These are phyloP conservation scores for Pterocarpus santalinus DNA, from an alignment of 306 rosid genomes.

Conservation along the genomic window DNA sequence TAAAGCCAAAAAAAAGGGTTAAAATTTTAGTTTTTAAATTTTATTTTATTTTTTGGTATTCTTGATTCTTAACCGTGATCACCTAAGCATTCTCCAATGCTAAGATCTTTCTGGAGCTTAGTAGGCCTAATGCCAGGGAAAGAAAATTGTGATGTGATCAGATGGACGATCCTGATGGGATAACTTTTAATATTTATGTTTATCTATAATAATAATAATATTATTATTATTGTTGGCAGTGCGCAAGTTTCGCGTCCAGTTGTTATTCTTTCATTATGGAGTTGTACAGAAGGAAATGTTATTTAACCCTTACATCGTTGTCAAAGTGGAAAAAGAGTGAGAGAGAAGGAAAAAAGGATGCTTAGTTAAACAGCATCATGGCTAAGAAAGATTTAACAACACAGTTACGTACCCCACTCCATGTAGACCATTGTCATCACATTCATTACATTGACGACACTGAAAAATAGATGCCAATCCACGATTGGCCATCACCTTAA, in stretches of 20 bases:
- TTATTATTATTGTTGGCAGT: background rate
- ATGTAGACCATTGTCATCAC: background rate
- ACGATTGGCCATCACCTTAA: constrained; percentile 27
- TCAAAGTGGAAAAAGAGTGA: background rate
- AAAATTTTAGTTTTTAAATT: too few relatives aligned
- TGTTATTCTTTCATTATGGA: background rate
- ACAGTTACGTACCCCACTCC: background rate
- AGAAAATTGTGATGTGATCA: background rate
- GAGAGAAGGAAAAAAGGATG: background rate
- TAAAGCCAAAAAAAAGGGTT: too few relatives aligned
- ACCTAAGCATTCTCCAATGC: too few relatives aligned
- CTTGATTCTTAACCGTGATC: too few relatives aligned
- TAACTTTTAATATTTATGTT: background rate
- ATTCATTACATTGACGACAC: background rate
- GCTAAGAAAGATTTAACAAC: constrained; percentile 6
- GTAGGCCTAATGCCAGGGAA: too few relatives aligned
- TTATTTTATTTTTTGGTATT: too few relatives aligned
- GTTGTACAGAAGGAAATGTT: background rate
- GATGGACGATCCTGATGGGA: background rate
- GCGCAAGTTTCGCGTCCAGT: constrained; percentile 22
- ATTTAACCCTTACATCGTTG: constrained; percentile 26
- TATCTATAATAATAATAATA: too few relatives aligned
- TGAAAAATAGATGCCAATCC: constrained; percentile 1
- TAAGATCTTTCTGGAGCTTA: too few relatives aligned
- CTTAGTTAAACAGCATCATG: constrained; percentile 1